A percentile compares a stretch with the other conserved stretches of the same genome.
These are phyloP conservation scores for Aspergillus quadrilineatus DNA, from an alignment of 2,329 filamentous ascomycete species.

Conservation along the genomic window DNA sequence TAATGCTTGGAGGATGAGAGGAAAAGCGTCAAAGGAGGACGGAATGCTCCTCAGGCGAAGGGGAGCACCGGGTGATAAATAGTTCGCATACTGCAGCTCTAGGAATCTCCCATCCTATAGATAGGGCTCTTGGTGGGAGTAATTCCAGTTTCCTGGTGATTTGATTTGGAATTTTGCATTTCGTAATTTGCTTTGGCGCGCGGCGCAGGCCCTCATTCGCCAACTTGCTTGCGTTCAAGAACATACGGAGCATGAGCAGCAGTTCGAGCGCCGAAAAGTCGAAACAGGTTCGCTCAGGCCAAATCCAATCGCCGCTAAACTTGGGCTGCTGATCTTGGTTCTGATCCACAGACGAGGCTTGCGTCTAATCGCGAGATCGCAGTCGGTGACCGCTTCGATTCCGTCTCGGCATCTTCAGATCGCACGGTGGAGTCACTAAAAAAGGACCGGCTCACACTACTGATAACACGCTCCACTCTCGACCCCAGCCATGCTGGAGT, in stretches of 20 bases:
- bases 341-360: slow-evolving; percentile 17
- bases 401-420: slow-evolving; percentile 8
- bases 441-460: neutral
- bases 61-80: slow-evolving; percentile 19
- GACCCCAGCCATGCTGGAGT: neutral
- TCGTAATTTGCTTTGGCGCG: slow-evolving; percentile 15
- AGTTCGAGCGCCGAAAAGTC: neutral
- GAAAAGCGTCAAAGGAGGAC: neutral
- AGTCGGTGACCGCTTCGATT: slow-evolving; percentile 11
- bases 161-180: slow-evolving; percentile 27
- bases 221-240: slow-evolving; percentile 7
- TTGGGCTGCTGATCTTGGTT: slow-evolving; percentile 21
- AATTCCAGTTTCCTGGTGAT: slow-evolving; percentile 14
- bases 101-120: slow-evolving; percentile 19
- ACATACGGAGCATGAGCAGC: neutral
- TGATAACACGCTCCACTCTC: slow-evolving; percentile 17
- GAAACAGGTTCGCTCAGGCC: neutral
- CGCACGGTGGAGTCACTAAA: slow-evolving; percentile 17
- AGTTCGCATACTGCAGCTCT: slow-evolving; percentile 14
- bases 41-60: neutral
- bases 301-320: slow-evolving; percentile 16
- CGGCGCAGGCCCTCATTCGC: slow-evolving; percentile 22
- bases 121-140: slow-evolving; percentile 9
- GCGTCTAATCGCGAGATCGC: slow-evolving; percentile 18
- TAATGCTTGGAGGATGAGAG: slow-evolving; percentile 1